These are phyloP conservation scores for Camelina neglecta DNA, from an alignment of 345 rosid species.

Conservation along the genomic window DNA sequence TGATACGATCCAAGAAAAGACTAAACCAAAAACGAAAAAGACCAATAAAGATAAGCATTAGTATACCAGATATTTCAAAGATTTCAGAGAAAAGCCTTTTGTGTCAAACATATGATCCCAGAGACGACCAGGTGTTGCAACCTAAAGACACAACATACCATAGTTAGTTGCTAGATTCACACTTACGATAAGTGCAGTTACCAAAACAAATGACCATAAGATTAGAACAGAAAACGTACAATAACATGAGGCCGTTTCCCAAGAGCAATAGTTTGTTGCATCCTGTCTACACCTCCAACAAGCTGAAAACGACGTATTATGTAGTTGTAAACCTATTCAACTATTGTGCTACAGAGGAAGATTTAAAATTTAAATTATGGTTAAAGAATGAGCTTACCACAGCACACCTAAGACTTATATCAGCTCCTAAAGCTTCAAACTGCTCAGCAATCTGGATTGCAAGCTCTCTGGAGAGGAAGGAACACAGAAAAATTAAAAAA, in stretches of 20 bases:
- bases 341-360: not conserved
- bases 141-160: conserved; percentile 49
- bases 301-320: conserved; percentile 53
- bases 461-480: conserved; percentile 62
- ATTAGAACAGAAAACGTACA: conserved; percentile 30
- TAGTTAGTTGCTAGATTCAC: conserved; percentile 5
- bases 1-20: not conserved
- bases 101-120: conserved; percentile 86
- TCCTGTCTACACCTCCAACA: conserved; percentile 93
- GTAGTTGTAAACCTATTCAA: not conserved
- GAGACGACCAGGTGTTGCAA: conserved; percentile 97
- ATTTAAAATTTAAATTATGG: not conserved
- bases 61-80: conserved; percentile 78
- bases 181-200: not conserved
- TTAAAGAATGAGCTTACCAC: conserved; percentile 62
- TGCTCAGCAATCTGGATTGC: conserved; percentile 98
- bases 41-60: conserved; percentile 12
- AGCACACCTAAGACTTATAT: conserved; percentile 75
- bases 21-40: conserved; percentile 5
- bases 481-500: not conserved
- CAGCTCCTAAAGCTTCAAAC: conserved; percentile 88
- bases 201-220: not conserved
- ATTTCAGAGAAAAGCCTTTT: conserved; percentile 85
- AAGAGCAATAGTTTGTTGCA: conserved; percentile 78
- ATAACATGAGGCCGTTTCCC: conserved; percentile 86